Evolutionary conservation across 75 land plant genomes (phyloP).

Genomic region (Isoetes taiwanensis): DNA sequence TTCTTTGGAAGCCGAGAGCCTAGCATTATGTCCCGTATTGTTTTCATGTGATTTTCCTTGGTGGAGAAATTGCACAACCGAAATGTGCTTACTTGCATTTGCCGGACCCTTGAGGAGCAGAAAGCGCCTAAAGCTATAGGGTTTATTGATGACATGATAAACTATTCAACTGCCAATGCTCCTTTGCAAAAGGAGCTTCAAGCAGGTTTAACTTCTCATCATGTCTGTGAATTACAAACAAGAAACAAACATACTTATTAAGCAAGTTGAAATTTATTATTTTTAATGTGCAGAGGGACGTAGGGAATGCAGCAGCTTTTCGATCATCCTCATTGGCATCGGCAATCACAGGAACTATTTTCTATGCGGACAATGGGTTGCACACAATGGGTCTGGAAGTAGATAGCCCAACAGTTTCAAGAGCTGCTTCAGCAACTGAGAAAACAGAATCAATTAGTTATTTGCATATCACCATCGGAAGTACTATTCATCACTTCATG

Average conservation of each 20-base stretch:
- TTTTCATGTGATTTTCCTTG: too few relatives aligned
- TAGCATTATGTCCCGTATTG: too few relatives aligned
- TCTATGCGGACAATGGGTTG: constrained; percentile 93
- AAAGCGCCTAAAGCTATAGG: constrained; percentile 99
- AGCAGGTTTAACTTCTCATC: constrained; percentile 53
- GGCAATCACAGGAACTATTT: constrained; percentile 70
- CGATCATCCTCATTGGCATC: constrained; percentile 81
- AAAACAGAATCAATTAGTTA: too few relatives aligned
- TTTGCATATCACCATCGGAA: too few relatives aligned
- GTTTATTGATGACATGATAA: constrained; percentile 89
- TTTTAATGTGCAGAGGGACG: constrained; percentile 58
- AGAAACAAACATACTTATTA: too few relatives aligned
- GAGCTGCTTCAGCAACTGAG: constrained; percentile 8
- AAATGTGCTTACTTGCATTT: too few relatives aligned
- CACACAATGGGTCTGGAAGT: constrained; percentile 84
- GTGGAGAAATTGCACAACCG: too few relatives aligned
- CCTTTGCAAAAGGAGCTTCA: constrained; percentile 84
- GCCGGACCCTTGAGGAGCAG: constrained; percentile 91
- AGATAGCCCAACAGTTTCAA: constrained; percentile 65
- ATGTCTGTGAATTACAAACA: not conserved
- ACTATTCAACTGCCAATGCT: constrained; percentile 78
- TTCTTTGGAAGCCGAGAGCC: too few relatives aligned
- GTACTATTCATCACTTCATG: too few relatives aligned
- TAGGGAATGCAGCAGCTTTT: constrained; percentile 91
- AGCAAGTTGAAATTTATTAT: too few relatives aligned